These are phyloP conservation scores for Posidonia australis DNA, from an alignment of 106 monocot genomes.

Conservation along the genomic window DNA sequence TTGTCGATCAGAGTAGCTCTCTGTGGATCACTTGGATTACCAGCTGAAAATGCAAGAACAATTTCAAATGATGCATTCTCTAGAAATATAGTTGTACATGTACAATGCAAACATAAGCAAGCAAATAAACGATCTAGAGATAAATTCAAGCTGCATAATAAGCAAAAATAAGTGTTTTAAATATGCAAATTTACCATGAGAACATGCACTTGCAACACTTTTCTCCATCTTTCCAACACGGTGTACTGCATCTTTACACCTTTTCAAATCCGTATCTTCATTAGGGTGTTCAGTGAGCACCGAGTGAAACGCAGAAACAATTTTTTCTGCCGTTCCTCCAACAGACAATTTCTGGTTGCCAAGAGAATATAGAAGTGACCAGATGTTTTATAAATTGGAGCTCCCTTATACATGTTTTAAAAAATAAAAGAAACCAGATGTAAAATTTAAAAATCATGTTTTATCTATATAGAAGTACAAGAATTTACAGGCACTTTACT, in stretches of 20 bases:
- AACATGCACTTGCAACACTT: constrained; percentile 63
- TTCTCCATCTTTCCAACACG: constrained; percentile 78
- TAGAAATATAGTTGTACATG: background rate
- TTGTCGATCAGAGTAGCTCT: constrained; percentile 48
- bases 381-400: no score
- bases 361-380: no score
- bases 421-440: no score
- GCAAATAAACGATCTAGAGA: background rate
- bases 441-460: background rate
- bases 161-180: background rate
- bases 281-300: constrained; percentile 48
- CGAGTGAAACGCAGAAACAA: constrained; percentile 78
- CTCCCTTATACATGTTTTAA: no score
- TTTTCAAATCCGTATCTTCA: constrained; percentile 64
- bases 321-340: constrained; percentile 86
- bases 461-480: no score
- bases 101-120: background rate
- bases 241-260: constrained; percentile 49
- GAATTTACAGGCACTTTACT: no score
- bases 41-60: background rate
- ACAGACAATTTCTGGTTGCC: constrained; percentile 68
- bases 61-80: background rate
- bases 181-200: constrained; percentile 18
- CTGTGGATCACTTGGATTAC: constrained; percentile 32
- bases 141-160: background rate